phyloP scores from a whole-genome alignment of 768 basidiomycete species.

The Boletales sp. region DNA sequence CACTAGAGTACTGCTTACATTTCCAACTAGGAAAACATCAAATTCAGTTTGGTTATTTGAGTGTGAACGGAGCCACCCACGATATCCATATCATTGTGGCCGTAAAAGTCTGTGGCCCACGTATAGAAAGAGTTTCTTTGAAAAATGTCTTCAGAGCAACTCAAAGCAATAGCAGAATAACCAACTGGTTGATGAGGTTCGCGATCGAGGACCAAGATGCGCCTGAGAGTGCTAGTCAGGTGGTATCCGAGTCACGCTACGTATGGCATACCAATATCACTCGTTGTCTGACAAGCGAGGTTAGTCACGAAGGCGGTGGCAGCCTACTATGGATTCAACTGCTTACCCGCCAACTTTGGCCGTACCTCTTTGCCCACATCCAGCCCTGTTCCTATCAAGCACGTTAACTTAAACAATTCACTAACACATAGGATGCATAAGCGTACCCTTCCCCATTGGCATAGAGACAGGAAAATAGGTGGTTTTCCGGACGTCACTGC shows the following conservation, averaged over 20 bases:
- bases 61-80: constrained; percentile 31
- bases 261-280: constrained; percentile 40
- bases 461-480: constrained; percentile 57
- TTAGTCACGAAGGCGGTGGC: constrained; percentile 1
- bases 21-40: constrained; percentile 42
- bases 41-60: background rate
- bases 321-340: background rate
- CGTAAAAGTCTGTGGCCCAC: constrained; percentile 63
- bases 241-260: background rate
- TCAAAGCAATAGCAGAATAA: background rate
- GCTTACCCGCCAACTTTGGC: constrained; percentile 65
- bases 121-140: constrained; percentile 63
- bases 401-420: background rate
- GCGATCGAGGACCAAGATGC: constrained; percentile 50
- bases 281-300: constrained; percentile 39
- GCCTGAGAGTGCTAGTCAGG: constrained; percentile 23
- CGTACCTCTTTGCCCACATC: constrained; percentile 56
- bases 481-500: constrained; percentile 46
- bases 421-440: background rate
- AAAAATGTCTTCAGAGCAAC: background rate
- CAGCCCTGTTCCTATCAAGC: constrained; percentile 51
- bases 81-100: constrained; percentile 68
- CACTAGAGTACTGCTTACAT: constrained; percentile 34
- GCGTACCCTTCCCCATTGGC: constrained; percentile 64
- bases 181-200: constrained; percentile 53